Evolutionary conservation across 768 basidiomycete species (phyloP), one percentile per base, ranked within the genome.

Genomic region (Cyclocybe cylindracea): DNA sequence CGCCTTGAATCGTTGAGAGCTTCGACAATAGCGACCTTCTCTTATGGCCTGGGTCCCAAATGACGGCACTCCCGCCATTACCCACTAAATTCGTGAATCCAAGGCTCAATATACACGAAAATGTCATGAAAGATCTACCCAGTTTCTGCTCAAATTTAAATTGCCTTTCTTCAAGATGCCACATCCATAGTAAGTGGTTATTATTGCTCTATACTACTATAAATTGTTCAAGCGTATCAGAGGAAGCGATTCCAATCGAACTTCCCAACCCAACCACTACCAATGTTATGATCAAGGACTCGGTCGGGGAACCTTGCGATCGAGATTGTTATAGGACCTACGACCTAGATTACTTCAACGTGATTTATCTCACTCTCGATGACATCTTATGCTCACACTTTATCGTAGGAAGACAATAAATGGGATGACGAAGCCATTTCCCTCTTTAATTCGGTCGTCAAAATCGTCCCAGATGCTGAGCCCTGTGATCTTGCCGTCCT

Each of bases 401-500:
- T 32, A 32, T n/a, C 7, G 19, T 39, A 69, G 65, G 57, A 49
- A 7, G 51, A 46, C 18, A 32, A 57, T 7, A 54, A 62, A 42
- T 72, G 70, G 72, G 53, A 63, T 7, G 56, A 63, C 13, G 44
- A 52, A 0, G 72, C 71, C 10, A 34, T 54, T 4, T 58, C 60
- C 3, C 54, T 61, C 2, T 61, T 82, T 1, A 42, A 59, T 10
- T 70, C 70, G 33, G 51, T 79, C 0, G 60, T 84, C 8, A 70
- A 68, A 10, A 57, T 79, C 29, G 61, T 70, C 9, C 79, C 83
- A 7, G 75, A 83, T 48, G 52, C 73, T 16, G 55, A 61, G 13
- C 81, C 82, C 0, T 85, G 84, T 53, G 69, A 79, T 54, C 54
- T 84, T 24, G 76, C 82, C 14, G 54, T 66, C 1, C 71, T 84